Evolutionary conservation across 129 eudicot species (phyloP), one percentile per base, ranked within the genome.

Genomic region (Heracleum sosnowskyi): DNA sequence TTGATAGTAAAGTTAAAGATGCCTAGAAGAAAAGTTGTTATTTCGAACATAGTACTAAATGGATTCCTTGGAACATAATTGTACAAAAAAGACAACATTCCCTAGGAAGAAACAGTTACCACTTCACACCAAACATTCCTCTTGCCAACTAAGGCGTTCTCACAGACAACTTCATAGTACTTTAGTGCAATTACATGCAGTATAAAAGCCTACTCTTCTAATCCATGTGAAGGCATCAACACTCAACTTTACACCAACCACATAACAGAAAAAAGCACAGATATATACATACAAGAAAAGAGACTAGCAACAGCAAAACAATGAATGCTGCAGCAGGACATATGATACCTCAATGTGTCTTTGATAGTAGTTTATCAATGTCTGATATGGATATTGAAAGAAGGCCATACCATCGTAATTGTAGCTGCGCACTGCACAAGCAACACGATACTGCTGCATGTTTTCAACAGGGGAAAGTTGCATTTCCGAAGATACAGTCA

Each of bases 341-440:
- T 0, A 12, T 70, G 75, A 39, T 76, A 63, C 34, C 64, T 69
- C 41, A 45, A 33, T 57, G 36, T 57, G 63, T 62, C 41, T 69
- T 49, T 49, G 78, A 76, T 20, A 68, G 81, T 60, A 76, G 84
- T 72, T 29, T 80, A 46, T 80, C 87, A 62, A 49, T 60, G 41
- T 28, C 55, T 11, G 77, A 80, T 75, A 41, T 26, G 68, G 69
- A 55, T n/a, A 70, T 76, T n/a, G 81, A 84, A 22, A 80, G 76
- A 22, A 42, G 86, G 55, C 90, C 87, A 2, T 84, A 84, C 76
- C 90, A 86, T 36, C 77, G 80, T n/a, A 70, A 86, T 64, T 84
- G 90, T 71, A 81, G 81, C 76, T 86, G 90, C 74, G 87, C 85
- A 3, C 72, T 86, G 69, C 87, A 87, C 83, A 40, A 78, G 35